Evolutionary conservation across 495 filamentous ascomycete genomes (phyloP), one percentile per base, ranked within the genome.

Genomic region (Podospora pseudocomata): DNA sequence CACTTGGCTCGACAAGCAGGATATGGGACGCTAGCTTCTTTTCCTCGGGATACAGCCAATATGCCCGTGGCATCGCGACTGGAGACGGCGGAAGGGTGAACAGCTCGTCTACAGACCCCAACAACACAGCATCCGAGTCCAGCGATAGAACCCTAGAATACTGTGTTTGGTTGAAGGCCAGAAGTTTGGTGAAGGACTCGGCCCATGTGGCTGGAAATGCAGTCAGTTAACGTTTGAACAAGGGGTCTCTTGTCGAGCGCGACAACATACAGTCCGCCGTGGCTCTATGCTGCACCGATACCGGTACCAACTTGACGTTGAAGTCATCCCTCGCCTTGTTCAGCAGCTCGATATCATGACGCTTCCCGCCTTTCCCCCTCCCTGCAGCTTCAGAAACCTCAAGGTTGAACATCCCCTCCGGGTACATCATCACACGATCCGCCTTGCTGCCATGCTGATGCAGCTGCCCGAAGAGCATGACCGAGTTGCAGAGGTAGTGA

Each of bases 391-490:
- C 65, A 79, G 75, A 16, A 11, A 3, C 39, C 39, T 49, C 39
- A 49, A 49, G 39, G 39, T 49, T 13, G 39, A 49, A 49, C 39
- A 49, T 49, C 9, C 39, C 39, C 7, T 3, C 39, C 9, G 89
- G 89, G 70, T 91, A 92, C 73, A 92, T 83, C 71, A 94, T 79
- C 15, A 92, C 74, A 5, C 86, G 84, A 39, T 90, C 86, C 2
- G 91, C 88, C 67, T 85, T 84, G 70, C 85, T 89, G 15, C 84
- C 87, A 0, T 89, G 76, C 30, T 84, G 80, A 27, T 87, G 72
- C 61, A 93, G 69, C 19, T 84, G 80, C 71, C 90, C 89, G 68
- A 93, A 88, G 5, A 93, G 80, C 90, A 94, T 90, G 64, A 94
- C 74, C 2, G 87, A 86, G 73, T 92, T 92, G 78, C 91, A 94